Evolutionary conservation across 1,284 basidiomycete species (phyloP), one percentile per base, ranked within the genome.

Genomic region (Phenoliferia sp.): DNA sequence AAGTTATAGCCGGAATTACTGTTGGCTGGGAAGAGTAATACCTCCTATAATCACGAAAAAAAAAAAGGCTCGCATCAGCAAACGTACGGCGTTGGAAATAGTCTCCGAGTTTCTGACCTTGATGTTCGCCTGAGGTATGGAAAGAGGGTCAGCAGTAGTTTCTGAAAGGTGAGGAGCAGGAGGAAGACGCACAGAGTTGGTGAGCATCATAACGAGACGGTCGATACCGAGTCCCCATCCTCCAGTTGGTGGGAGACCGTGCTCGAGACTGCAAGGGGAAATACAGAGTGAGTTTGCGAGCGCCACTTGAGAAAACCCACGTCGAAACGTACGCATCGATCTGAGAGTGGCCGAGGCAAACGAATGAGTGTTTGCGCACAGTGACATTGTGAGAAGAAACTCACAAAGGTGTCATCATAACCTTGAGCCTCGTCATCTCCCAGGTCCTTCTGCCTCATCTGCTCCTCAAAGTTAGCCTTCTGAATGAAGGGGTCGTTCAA

Each of bases 371-470:
- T 3, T 12, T 17, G 54, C 19, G 4, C 26, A 19, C 2, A 26
- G 6, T 6, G 44, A 63, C 48, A 36, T 19, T 2, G n/a, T 3
- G 85, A 89, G 78, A 80, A 92, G 88, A 92, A 90, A 78, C 94
- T 89, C 64, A 96, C 86, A 77, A 91, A 97, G 7, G 89, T 90
- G 82, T 96, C 93, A 76, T 99, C 96, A 68, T 98, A 87, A 36
- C 90, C 94, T 81, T 98, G 95, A 10, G 95, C 95, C 81, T 99
- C 96, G 67, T 99, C 96, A 77, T 99, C 95, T 69, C 95, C 95
- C 69, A 89, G 87, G 67, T 93, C 92, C 87, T 98, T 98, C 82
- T 99, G 95, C 76, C 87, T 85, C 65, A 86, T 84, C 85, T 89
- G 77, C 81, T 99, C 95, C 81, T 96, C 92, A 81, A 99, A 99